Evolutionary conservation across 2,329 filamentous ascomycete species (phyloP), one percentile per base, ranked within the genome.

Genomic region (Chaetomium sp.): DNA sequence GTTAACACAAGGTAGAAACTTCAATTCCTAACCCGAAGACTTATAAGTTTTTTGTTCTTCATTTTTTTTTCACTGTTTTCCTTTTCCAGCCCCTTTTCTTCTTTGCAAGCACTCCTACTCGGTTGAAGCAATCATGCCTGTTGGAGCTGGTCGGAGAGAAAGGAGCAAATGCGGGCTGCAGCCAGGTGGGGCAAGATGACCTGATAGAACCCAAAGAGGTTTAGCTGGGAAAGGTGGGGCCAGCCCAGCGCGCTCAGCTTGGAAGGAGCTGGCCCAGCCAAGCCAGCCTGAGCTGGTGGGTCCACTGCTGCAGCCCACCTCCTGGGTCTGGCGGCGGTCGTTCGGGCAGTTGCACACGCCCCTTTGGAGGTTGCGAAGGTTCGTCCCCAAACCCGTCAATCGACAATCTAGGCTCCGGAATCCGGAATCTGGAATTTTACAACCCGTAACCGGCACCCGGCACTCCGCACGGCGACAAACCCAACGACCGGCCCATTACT

Each of bases 241-340:
- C 6, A 12, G 36, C 41, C 12, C 34, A 36, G 40, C 46, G 54
- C 38, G 49, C 52, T 55, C 55, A 59, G 51, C 55, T 58, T 56
- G 60, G 56, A 58, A 62, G 58, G 55, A 59, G 57, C 59, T 59
- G 59, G 56, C 48, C 47, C 45, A 54, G 43, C 49, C 58, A 55
- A 56, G 42, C 44, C 45, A 56, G 38, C 49, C 43, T 36, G 40
- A 41, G 7, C 49, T 9, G 14, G 4, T n/a, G 14, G 53, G n/a
- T 38, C 59, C 59, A 59, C 55, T 36, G 40, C 6, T 27, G 49
- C 54, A 57, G 54, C 52, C 59, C 59, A 61, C 56, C 50, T 46
- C 40, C 41, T 52, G 37, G 51, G 42, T 35, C 32, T 52, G 50
- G 52, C 55, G 54, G 52, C 59, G 46, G 49, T 50, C 34, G 43